A percentile compares a stretch with the other conserved stretches of the same genome.
Evolutionary conservation across 768 basidiomycete genomes (phyloP).

Genomic region (Boletus rubroflammeus): DNA sequence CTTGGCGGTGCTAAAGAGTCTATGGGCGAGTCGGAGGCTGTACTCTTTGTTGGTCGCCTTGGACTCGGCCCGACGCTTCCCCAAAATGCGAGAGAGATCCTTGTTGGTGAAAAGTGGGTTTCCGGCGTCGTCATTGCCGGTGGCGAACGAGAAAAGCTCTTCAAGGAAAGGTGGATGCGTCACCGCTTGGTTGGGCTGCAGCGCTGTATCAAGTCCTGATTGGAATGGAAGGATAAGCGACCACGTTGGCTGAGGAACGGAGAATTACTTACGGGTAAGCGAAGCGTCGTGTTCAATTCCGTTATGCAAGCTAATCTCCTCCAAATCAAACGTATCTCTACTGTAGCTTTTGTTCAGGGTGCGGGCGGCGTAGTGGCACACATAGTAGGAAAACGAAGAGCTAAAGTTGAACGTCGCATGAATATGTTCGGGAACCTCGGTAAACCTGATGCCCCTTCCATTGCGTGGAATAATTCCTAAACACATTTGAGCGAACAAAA

Average conservation of each 20-base stretch:
- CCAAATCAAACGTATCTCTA: constrained; percentile 58
- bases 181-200: constrained; percentile 50
- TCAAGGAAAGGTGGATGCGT: constrained; percentile 49
- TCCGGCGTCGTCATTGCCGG: constrained; percentile 52
- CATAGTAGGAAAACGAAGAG: constrained; percentile 62
- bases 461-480: constrained; percentile 49
- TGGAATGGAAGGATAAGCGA: background rate
- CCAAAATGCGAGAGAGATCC: constrained; percentile 55
- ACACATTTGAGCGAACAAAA: background rate
- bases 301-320: constrained; percentile 23
- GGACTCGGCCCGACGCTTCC: constrained; percentile 60
- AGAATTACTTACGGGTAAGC: constrained; percentile 25
- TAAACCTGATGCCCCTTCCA: constrained; percentile 66
- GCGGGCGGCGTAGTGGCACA: constrained; percentile 54
- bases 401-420: constrained; percentile 65
- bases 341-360: constrained; percentile 55
- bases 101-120: constrained; percentile 46
- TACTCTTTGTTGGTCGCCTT: constrained; percentile 53
- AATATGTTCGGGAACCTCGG: constrained; percentile 36
- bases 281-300: background rate
- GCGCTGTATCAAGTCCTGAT: constrained; percentile 50
- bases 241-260: background rate
- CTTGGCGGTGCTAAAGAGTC: constrained; percentile 66
- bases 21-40: constrained; percentile 47
- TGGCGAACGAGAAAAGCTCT: constrained; percentile 58